Evolutionary conservation across 2,329 filamentous ascomycete genomes (phyloP).

Genomic region (Xylariaceae sp.): DNA sequence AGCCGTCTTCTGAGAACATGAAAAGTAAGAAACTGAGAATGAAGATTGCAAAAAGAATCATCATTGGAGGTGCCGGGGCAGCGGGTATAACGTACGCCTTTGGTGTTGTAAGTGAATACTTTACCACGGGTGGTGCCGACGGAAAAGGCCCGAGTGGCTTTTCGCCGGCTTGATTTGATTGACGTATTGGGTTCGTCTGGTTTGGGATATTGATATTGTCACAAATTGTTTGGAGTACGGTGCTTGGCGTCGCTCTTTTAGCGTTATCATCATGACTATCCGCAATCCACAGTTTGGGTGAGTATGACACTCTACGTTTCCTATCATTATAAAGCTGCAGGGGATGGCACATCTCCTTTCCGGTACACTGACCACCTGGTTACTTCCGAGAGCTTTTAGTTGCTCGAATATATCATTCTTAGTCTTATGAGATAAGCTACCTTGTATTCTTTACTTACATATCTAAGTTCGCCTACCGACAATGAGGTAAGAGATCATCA

Average conservation of each 20-base stretch:
- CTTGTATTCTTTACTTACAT: too few relatives aligned
- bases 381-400: too few relatives aligned
- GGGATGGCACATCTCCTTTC: too few relatives aligned
- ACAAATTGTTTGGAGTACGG: constrained; percentile 7
- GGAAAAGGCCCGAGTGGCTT: constrained; percentile 38
- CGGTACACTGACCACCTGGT: too few relatives aligned
- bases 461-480: too few relatives aligned
- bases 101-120: constrained; percentile 56
- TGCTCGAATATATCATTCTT: too few relatives aligned
- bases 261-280: background rate
- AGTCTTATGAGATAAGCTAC: too few relatives aligned
- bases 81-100: constrained; percentile 55
- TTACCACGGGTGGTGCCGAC: constrained; percentile 46
- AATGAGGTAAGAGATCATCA: too few relatives aligned
- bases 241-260: constrained; percentile 1
- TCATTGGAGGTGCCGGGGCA: constrained; percentile 52
- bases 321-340: too few relatives aligned
- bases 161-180: constrained; percentile 17
- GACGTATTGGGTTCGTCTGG: background rate
- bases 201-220: background rate
- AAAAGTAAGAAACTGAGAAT: constrained; percentile 36
- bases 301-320: background rate
- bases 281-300: background rate
- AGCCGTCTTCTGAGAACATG: constrained; percentile 23
- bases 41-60: constrained; percentile 44